Evolutionary conservation across 257 asterid genomes (phyloP).

Genomic region (Solanum commersonii): DNA sequence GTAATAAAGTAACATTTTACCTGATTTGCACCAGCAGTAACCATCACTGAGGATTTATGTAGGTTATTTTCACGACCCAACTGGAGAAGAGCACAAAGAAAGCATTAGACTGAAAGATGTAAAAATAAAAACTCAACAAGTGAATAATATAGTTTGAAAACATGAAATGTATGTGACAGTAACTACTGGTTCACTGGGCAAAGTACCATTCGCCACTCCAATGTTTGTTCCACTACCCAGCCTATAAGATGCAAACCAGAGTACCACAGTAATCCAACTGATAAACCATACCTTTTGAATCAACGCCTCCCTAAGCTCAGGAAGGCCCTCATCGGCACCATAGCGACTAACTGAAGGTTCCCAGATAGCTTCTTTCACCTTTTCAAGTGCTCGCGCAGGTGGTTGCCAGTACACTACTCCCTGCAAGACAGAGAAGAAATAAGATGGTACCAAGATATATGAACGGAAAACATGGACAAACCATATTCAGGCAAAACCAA

Average conservation of each 20-base stretch:
- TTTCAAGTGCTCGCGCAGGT: conserved; percentile 71
- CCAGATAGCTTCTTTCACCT: conserved; percentile 63
- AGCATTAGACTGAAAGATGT: background rate
- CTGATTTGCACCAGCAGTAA: conserved; percentile 99
- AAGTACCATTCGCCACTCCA: background rate
- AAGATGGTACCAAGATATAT: background rate
- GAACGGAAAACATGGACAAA: background rate
- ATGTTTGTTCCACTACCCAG: background rate
- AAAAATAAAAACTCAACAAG: background rate
- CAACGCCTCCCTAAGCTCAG: conserved; percentile 87
- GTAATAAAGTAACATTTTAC: conserved; percentile 16
- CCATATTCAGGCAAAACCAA: background rate
- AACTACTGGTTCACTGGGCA: background rate
- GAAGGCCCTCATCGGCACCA: conserved; percentile 94
- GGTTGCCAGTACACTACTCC: conserved; percentile 98
- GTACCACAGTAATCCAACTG: background rate
- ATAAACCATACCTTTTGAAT: conserved; percentile 43
- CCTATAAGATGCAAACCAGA: background rate
- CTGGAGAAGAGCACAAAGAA: conserved; percentile 28
- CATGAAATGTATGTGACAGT: background rate
- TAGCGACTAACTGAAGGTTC: conserved; percentile 84
- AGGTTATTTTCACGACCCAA: conserved; percentile 57
- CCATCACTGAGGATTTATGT: conserved; percentile 86
- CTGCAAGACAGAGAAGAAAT: conserved; percentile 20
- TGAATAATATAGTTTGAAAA: background rate